Evolutionary conservation across 148 eudicot genomes (phyloP), one percentile per base, ranked within the genome.

Genomic region (Arctostaphylos glauca): DNA sequence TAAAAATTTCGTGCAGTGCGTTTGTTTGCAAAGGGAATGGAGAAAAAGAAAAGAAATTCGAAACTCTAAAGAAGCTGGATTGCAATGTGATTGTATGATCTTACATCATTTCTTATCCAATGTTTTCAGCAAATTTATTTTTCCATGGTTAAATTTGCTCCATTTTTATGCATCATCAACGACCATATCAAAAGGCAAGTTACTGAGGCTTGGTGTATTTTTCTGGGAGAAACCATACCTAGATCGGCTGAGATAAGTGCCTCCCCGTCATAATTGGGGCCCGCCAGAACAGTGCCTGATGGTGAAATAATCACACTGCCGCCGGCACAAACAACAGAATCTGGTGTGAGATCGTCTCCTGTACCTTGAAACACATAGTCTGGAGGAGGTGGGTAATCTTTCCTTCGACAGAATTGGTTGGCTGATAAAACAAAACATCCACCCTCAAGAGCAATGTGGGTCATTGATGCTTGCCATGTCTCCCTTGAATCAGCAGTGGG

Each of bases 231-330:
- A 44, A 52, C 38, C 21, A 52, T 88, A 94, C 98, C 98, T 75
- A 95, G 88, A 88, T 95, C 98, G 74, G 98, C 98, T 25, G 98
- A 89, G 81, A 95, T 91, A 64, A 94, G 98, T 23, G 94, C 94
- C 81, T 95, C 98, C 55, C 96, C 96, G 16, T 95, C 98, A 81
- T 86, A 87, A 87, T 92, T 94, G 75, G 98, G 98, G 66, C 98
- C 98, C 5, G 98, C 98, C 46, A 95, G 87, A 82, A 95, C 93
- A 82, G 85, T 62, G 49, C 98, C 98, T 50, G 92, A 91, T 60
- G 98, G 98, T 78, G 98, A 96, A 81, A 96, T 91, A 38, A 96
- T 94, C 66, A 91, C 96, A 79, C 98, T 96, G 80, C 98, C 98
- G 54, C 98, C 98, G 60, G 98, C 89, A 88, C 94, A 96, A 59